A percentile compares a stretch with the other conserved stretches of the same genome.
These are phyloP conservation scores for Candida sithepensis DNA, from an alignment of 805 yeast species.

Conservation along the genomic window DNA sequence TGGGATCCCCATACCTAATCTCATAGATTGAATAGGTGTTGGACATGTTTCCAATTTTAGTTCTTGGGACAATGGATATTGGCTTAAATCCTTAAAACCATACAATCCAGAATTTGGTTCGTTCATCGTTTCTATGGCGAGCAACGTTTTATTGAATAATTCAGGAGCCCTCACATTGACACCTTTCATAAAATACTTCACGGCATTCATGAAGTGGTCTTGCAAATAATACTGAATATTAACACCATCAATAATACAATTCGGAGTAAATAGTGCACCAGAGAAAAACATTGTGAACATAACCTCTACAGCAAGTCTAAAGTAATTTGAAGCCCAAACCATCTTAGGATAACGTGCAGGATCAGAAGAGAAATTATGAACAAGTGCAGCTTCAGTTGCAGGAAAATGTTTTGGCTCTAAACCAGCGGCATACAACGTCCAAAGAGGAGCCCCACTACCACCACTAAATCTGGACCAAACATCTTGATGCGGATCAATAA, in stretches of 20 bases:
- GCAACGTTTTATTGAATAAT: slow-evolving; percentile 42
- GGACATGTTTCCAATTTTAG: slow-evolving; percentile 81
- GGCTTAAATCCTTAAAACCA: slow-evolving; percentile 54
- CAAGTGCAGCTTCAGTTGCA: slow-evolving; percentile 71
- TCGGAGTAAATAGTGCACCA: slow-evolving; percentile 75
- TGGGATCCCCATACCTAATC: slow-evolving; percentile 74
- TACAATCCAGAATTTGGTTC: slow-evolving; percentile 80
- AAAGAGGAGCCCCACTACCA: slow-evolving; percentile 91
- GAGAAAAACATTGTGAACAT: slow-evolving; percentile 87
- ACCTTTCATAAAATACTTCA: slow-evolving; percentile 42
- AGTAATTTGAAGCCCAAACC: slow-evolving; percentile 92
- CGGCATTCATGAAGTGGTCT: slow-evolving; percentile 52
- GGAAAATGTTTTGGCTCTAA: slow-evolving; percentile 72
- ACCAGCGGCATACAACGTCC: slow-evolving; percentile 91
- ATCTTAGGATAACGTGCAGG: slow-evolving; percentile 64
- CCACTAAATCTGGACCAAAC: slow-evolving; percentile 89
- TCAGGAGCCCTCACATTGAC: slow-evolving; percentile 41
- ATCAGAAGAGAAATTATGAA: slow-evolving; percentile 56
- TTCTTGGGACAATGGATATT: slow-evolving; percentile 57
- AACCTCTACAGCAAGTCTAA: slow-evolving; percentile 65
- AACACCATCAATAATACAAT: slow-evolving; percentile 61
- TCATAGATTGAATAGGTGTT: slow-evolving; percentile 68
- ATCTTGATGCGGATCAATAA: slow-evolving; percentile 90
- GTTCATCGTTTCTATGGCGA: slow-evolving; percentile 83
- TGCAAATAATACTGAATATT: slow-evolving; percentile 82